phyloP scores from a whole-genome alignment of 2,329 filamentous ascomycete species.

The Neofusicoccum cordaticola region DNA sequence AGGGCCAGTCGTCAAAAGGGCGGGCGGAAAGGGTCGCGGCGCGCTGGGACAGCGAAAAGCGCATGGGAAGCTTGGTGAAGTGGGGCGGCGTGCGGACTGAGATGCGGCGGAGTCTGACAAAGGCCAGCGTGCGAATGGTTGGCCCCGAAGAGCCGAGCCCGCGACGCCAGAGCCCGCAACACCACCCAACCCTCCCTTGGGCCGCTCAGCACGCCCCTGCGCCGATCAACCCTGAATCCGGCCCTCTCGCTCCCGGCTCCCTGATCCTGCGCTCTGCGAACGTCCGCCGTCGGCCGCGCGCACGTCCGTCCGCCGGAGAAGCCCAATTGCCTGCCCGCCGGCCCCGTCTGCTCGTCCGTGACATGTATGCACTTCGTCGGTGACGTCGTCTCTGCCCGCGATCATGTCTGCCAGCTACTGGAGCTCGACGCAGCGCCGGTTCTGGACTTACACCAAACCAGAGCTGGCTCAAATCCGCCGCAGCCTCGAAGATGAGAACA shows the following conservation, averaged over 20 bases:
- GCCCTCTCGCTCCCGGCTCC: too few species aligned
- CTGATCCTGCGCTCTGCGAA: too few species aligned
- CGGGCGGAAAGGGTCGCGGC: slow-evolving; percentile 25
- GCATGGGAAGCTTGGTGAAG: slow-evolving; percentile 14
- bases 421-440: slow-evolving; percentile 85
- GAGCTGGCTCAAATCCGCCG: slow-evolving; percentile 73
- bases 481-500: slow-evolving; percentile 73
- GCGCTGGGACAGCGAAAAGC: slow-evolving; percentile 6
- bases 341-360: neutral
- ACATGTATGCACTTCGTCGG: neutral
- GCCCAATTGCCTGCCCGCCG: neutral
- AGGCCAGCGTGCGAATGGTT: slow-evolving; percentile 14
- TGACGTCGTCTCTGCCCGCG: neutral
- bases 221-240: too few species aligned
- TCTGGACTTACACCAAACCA: slow-evolving; percentile 87
- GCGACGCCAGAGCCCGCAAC: neutral
- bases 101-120: slow-evolving; percentile 13
- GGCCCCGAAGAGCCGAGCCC: slow-evolving; percentile 8
- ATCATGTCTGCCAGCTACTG: slow-evolving; percentile 93
- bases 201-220: neutral
- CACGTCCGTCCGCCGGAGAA: neutral
- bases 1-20: neutral
- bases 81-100: slow-evolving; percentile 13
- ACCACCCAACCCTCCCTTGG: slow-evolving; percentile 2
- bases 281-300: neutral